These are phyloP conservation scores for Paraphaeosphaeria minitans DNA, from an alignment of 2,329 filamentous ascomycete genomes.

Conservation along the genomic window DNA sequence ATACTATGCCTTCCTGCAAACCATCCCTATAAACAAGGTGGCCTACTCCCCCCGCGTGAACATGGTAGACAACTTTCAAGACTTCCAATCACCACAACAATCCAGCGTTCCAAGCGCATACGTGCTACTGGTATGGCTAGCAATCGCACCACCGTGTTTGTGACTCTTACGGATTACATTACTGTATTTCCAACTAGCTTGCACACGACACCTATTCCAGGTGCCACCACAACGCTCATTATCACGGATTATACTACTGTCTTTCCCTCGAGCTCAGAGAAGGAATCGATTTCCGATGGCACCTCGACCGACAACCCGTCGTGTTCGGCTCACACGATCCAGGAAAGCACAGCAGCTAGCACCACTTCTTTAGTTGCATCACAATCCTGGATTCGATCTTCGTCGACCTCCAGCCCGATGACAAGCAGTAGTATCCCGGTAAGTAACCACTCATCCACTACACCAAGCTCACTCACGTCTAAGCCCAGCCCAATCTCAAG, in stretches of 20 bases:
- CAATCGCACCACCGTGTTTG: background rate
- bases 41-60: no score
- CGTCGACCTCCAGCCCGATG: background rate
- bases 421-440: background rate
- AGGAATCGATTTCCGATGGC: no score
- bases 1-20: no score
- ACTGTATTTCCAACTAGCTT: background rate
- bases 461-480: background rate
- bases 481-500: background rate
- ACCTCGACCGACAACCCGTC: no score
- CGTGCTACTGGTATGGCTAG: background rate
- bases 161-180: slow-evolving; percentile 1
- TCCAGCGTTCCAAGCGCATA: background rate
- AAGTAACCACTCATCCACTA: background rate
- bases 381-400: background rate
- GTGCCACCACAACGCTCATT: background rate
- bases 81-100: background rate
- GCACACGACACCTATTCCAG: background rate
- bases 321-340: background rate
- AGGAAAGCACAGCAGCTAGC: background rate
- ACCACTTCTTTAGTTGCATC: background rate
- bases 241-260: background rate
- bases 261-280: no score
- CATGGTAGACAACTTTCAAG: background rate
- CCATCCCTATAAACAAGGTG: no score